Evolutionary conservation across 176 grass and related monocot species (phyloP), one percentile per base, ranked within the genome.

Genomic region (Alopecurus myosuroides): DNA sequence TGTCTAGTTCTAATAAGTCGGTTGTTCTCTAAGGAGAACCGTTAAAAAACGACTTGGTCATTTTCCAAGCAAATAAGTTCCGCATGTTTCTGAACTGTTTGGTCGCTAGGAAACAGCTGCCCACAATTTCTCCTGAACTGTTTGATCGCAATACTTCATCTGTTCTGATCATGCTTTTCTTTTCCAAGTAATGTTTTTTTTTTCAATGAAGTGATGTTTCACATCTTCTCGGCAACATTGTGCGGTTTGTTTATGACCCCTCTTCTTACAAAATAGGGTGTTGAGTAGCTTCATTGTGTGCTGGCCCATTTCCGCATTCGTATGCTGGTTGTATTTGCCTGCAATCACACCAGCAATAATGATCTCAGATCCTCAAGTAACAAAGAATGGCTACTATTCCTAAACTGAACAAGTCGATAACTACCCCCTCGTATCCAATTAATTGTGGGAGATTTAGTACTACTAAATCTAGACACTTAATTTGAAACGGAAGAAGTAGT

Each of bases 301-400:
- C 66, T 79, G 53, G 66, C 81, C 87, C 81, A 88, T 74, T 52
- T 28, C 52, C n/a, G 56, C 87, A 88, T 88, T 34, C 87, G 44
- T 28, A 34, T 51, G 35, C 66, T 84, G 3, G 75, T 28, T 53
- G 52, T 84, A 39, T 7, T 84, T 1, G 81, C 86, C 87, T 88
- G 66, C 20, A 79, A 64, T 0, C 2, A 46, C 68, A 62, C 15
- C 22, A 48, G 11, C 9, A 82, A 58, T 45, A n/a, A n/a, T n/a
- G 20, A 61, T 5, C 35, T 77, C 0, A 48, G 12, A 46, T 36
- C 4, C 34, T 10, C 23, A 33, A 52, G 10, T n/a, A 55, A 23
- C 36, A 60, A 28, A 60, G n/a, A 28, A 60, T 5, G 23, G n/a
- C n/a, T n/a, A 28, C 11, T 60, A 10, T 60, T 60, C 23, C 52